Conservation (phyloP, 192 early-diverging fungal genomes). For the Gonapodya prolifera region DNA sequence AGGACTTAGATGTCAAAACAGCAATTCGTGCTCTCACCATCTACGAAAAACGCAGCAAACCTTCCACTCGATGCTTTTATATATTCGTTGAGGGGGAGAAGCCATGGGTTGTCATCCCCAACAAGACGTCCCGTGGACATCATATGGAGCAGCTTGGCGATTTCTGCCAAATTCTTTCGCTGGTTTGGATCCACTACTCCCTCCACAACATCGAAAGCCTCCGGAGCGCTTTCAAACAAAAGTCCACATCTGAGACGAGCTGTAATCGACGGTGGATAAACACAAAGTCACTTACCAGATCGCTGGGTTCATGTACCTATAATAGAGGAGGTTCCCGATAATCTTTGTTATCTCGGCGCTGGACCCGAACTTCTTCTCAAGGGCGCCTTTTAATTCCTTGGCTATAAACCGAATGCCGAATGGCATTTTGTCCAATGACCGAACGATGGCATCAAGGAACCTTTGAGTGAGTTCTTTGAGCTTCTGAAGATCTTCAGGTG, state of each 20-base stretch:
- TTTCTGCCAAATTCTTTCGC: slow-evolving; percentile 91
- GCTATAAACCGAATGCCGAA: slow-evolving; percentile 94
- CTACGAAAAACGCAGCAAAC: slow-evolving; percentile 77
- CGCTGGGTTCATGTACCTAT: slow-evolving; percentile 96
- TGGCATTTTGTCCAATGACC: slow-evolving; percentile 75
- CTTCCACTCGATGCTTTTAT: slow-evolving; percentile 59
- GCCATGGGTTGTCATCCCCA: not conserved
- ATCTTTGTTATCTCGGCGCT: slow-evolving; percentile 68
- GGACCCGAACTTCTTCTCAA: slow-evolving; percentile 72
- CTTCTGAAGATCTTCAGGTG: slow-evolving; percentile 57
- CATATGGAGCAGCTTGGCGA: slow-evolving; percentile 1
- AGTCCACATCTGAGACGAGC: not conserved
- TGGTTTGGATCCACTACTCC: slow-evolving; percentile 68
- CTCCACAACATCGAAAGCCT: slow-evolving; percentile 91
- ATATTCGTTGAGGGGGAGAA: slow-evolving; percentile 61
- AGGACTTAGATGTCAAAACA: not conserved
- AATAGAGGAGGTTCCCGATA: slow-evolving; percentile 92
- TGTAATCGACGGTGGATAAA: slow-evolving; percentile 8
- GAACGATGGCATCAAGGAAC: slow-evolving; percentile 70
- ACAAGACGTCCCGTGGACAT: not conserved
- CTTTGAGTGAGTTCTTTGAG: slow-evolving; percentile 68
- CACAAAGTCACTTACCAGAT: slow-evolving; percentile 50
- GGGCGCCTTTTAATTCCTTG: slow-evolving; percentile 64
- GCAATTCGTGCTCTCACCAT: slow-evolving; percentile 27
- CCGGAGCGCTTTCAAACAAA: slow-evolving; percentile 60